Percentiles rank a stretch among this genome's conserved stretches.
phyloP scores from a whole-genome alignment of 352 stramenopile genomes.

The Pythium brachiatum region DNA sequence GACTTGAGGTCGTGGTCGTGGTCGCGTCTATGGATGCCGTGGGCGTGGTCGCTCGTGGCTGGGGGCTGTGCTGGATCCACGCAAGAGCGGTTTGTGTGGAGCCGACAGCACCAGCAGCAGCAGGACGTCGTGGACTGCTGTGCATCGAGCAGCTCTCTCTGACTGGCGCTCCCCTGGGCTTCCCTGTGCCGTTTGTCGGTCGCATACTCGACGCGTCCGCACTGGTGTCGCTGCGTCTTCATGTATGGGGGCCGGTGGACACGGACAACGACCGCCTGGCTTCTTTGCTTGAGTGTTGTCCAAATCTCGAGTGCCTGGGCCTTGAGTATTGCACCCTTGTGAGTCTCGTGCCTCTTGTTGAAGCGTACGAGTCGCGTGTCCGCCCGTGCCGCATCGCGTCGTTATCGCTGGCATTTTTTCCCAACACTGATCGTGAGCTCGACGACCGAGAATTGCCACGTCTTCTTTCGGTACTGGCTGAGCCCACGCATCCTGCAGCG shows the following conservation, averaged over 20 bases:
- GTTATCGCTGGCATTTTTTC: neutral
- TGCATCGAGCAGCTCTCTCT: neutral
- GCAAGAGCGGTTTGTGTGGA: neutral
- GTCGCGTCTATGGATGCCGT: neutral
- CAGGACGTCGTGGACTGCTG: neutral
- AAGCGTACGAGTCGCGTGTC: neutral
- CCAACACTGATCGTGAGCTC: neutral
- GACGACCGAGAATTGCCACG: neutral
- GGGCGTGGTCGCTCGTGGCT: neutral
- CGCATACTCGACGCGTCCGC: neutral
- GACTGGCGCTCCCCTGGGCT: neutral
- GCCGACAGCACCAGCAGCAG: neutral
- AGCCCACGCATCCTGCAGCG: neutral
- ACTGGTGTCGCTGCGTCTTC: neutral
- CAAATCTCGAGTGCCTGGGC: neutral
- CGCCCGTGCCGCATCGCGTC: neutral
- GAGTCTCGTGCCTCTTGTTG: neutral
- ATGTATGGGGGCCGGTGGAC: neutral
- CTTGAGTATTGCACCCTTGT: neutral
- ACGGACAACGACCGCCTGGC: neutral
- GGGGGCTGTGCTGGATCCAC: neutral
- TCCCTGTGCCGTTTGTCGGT: neutral
- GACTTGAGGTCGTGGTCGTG: neutral
- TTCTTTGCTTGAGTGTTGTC: neutral
- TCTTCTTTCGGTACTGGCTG: neutral